Evolutionary conservation across 1,284 basidiomycete genomes (phyloP).

Genomic region (Inonotus hispidus): DNA sequence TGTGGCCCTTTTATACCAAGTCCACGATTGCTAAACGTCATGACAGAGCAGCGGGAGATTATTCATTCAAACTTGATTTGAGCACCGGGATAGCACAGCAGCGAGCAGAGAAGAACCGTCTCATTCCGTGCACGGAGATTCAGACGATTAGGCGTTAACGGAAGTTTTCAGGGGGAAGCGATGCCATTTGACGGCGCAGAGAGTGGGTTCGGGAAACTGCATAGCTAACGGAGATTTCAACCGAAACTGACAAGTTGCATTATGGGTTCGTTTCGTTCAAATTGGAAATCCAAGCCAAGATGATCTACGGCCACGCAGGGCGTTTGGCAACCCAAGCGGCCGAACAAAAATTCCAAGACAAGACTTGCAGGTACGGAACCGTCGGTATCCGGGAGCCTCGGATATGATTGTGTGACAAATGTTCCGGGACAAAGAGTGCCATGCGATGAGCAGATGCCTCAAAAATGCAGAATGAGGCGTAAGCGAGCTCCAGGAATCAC

Average conservation of each 20-base stretch:
- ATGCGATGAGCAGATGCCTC: background rate
- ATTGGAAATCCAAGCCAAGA: background rate
- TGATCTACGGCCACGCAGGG: background rate
- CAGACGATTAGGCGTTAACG: constrained; percentile 5
- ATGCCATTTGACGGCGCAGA: background rate
- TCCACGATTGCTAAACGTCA: background rate
- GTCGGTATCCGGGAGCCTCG: background rate
- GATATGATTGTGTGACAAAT: constrained; percentile 6
- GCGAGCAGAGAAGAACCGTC: background rate
- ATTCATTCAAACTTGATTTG: background rate
- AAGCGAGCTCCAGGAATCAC: background rate
- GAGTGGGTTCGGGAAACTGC: background rate
- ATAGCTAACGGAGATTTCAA: background rate
- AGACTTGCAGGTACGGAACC: background rate
- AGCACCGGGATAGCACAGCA: background rate
- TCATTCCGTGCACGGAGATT: background rate
- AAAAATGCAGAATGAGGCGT: background rate
- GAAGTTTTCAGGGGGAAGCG: background rate
- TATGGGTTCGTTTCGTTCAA: background rate
- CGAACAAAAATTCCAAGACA: background rate
- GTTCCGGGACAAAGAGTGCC: background rate
- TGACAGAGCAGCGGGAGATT: background rate
- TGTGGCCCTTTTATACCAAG: background rate
- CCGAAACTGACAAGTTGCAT: background rate
- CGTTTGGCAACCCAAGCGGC: too few species aligned